These are phyloP conservation scores for Peterozyma xylosa DNA, from an alignment of 805 yeast genomes.

Conservation along the genomic window DNA sequence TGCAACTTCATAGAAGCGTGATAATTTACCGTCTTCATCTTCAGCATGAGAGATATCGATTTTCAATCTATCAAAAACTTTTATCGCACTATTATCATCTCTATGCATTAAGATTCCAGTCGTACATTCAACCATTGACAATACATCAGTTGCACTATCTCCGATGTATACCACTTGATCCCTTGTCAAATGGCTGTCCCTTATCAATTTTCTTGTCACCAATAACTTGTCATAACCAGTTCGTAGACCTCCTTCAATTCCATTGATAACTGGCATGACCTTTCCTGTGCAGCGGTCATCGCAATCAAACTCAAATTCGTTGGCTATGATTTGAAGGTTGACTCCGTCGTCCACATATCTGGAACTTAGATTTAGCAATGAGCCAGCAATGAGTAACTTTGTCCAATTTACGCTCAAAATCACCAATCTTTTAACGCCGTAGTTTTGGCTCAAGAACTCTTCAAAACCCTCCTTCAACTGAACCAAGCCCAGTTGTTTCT, in stretches of 20 bases:
- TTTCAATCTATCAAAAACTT: too few species aligned
- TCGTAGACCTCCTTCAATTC: conserved; percentile 21
- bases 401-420: conserved; percentile 64
- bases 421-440: conserved; percentile 7
- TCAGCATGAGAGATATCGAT: too few species aligned
- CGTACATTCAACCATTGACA: conserved; percentile 39
- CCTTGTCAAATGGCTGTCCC: conserved; percentile 10
- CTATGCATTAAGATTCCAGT: conserved; percentile 38
- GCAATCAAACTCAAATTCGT: conserved; percentile 38
- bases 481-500: conserved; percentile 27
- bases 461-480: conserved; percentile 31
- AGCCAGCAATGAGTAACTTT: conserved; percentile 32
- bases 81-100: conserved; percentile 15
- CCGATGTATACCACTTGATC: conserved; percentile 40
- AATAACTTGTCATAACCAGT: conserved; percentile 48
- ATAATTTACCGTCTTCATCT: too few species aligned
- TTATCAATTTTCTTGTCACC: conserved; percentile 13
- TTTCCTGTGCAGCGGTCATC: conserved; percentile 17
- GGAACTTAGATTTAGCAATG: conserved; percentile 14
- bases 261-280: conserved; percentile 1
- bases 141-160: conserved; percentile 54
- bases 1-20: conserved; percentile 4
- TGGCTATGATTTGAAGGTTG: conserved; percentile 30
- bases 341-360: conserved; percentile 12
- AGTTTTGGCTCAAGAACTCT: conserved; percentile 16